phyloP scores from a whole-genome alignment of 1,139 yeast genomes.

The Wickerhamomyces sp. region DNA sequence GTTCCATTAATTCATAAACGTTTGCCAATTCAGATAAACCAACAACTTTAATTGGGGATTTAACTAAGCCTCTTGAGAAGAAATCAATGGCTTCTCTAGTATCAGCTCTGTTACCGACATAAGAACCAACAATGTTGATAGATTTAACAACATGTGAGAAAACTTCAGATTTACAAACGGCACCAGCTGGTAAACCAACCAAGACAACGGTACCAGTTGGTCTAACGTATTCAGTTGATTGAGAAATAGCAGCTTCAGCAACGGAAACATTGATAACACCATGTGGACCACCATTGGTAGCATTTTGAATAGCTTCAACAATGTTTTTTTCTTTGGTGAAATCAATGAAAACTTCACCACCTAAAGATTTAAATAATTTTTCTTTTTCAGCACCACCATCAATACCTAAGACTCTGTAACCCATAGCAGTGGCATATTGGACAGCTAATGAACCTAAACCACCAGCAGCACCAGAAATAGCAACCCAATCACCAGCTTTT shows the following conservation, averaged over 20 bases:
- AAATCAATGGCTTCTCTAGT: conserved; percentile 65
- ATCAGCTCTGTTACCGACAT: conserved; percentile 71
- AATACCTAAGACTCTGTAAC: conserved; percentile 54
- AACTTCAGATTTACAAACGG: conserved; percentile 49
- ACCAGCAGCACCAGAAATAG: conserved; percentile 64
- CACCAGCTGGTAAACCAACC: conserved; percentile 62
- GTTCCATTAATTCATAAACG: conserved; percentile 53
- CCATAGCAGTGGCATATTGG: conserved; percentile 64
- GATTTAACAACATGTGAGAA: conserved; percentile 56
- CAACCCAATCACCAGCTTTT: conserved; percentile 58
- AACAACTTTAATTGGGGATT: conserved; percentile 57
- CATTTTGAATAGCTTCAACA: conserved; percentile 42
- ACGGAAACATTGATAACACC: conserved; percentile 61
- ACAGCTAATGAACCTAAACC: conserved; percentile 63
- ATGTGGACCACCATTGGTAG: conserved; percentile 59
- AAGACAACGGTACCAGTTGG: conserved; percentile 56
- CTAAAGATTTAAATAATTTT: conserved; percentile 43
- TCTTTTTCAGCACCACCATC: conserved; percentile 61
- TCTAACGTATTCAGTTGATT: conserved; percentile 53
- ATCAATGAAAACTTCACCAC: conserved; percentile 56
- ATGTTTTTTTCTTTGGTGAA: conserved; percentile 47
- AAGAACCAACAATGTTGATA: conserved; percentile 54
- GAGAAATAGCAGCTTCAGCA: conserved; percentile 51
- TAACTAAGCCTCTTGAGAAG: conserved; percentile 57
- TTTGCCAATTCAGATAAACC: conserved; percentile 52